Conservation (phyloP, 305 asterid species). For the Coffea humblotiana region DNA sequence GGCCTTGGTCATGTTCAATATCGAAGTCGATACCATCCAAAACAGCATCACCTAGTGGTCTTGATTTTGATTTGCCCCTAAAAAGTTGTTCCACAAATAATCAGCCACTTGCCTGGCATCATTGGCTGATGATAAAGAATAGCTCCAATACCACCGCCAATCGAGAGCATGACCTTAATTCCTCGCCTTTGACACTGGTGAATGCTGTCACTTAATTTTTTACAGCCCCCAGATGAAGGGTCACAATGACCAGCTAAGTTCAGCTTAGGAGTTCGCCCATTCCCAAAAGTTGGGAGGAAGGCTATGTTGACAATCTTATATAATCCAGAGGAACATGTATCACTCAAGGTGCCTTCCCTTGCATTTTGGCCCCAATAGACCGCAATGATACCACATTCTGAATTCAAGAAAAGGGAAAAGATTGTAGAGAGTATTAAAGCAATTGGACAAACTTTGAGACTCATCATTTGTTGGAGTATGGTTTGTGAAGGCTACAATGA, state of each 20-base stretch:
- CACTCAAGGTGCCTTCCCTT: conserved; percentile 39
- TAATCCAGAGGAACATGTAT: conserved; percentile 37
- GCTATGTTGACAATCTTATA: conserved; percentile 37
- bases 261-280: conserved; percentile 38
- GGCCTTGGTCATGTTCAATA: conserved; percentile 21
- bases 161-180: conserved; percentile 20
- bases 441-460: background rate
- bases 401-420: background rate
- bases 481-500: background rate
- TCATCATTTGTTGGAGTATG: background rate
- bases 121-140: conserved; percentile 25
- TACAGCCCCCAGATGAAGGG: conserved; percentile 15
- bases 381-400: background rate
- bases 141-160: conserved; percentile 31
- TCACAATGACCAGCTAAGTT: conserved; percentile 52
- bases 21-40: conserved; percentile 37
- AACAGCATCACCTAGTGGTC: conserved; percentile 32
- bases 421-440: background rate
- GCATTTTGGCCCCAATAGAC: conserved; percentile 50
- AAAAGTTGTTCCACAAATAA: conserved; percentile 20
- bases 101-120: conserved; percentile 27
- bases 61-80: conserved; percentile 20
- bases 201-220: background rate
- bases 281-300: conserved; percentile 38
- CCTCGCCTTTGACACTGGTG: background rate